Base-by-base conservation (phyloP, 1,139 yeast genomes). In the Pichia sp. region DNA sequence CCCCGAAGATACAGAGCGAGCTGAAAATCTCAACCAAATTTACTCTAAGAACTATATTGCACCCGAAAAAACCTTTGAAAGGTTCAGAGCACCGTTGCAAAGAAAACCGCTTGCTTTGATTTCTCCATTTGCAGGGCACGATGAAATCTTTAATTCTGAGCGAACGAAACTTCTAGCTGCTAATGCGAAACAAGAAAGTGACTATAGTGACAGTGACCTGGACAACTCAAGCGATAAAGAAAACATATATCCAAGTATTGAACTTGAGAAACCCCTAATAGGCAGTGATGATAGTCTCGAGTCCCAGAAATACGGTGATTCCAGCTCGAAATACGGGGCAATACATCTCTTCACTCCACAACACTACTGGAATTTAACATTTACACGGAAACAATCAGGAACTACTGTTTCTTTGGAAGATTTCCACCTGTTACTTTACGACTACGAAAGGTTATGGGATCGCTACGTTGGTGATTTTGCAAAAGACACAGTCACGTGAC, bases 401-500 rank as follows among this genome's bases (percentile, higher is more conserved):
- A 8, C 8, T n/a, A 23, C 13, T 5, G 19, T 44, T 3, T 16
- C 34, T 2, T 34, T 45, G 6, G 42, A 49, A 26, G 55, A 51
- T 19, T 56, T 49, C 15, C 54, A 54, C 23, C 23, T 19, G 46
- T 45, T 56, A 29, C 58, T 56, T 3, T 51, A 49, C 15, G 57
- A 56, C n/a, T 56, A 56, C 30, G 53, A 51, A 26, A 15, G 16
- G 31, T 45, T 56, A 7, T 56, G 58, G 58, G 23, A 51, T 8
- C 53, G 36, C 5, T 46, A 23, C 26, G 34, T 46, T 16, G 38
- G 32, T 6, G 49, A 19, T 36, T 4, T 8, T 1, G 32, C 3
- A 8, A 26, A 45, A 26, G 6, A 19, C 13, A 32, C 1, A 26
- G 51, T 61, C 69, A 65, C 69, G 69, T 65, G 69, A 63, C 57